Evolutionary conservation across 73 alveolate genomes (phyloP).

Genomic region (Paramecium primaurelia): DNA sequence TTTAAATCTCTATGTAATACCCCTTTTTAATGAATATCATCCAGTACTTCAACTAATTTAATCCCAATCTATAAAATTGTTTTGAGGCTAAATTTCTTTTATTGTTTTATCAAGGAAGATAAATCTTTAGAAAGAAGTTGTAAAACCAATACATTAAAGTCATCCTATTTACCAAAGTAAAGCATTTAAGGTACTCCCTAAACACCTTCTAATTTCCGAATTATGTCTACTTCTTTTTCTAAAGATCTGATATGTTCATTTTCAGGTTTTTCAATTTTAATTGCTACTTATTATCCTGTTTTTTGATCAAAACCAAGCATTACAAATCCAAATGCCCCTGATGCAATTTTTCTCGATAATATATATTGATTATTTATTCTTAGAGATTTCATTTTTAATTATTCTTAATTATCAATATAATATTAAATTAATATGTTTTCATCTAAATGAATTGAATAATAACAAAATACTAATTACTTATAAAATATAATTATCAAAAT

Average conservation of each 20-base stretch:
- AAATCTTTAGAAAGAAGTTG: conserved; percentile 44
- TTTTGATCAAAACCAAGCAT: conserved; percentile 34
- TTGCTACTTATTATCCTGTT: conserved; percentile 40
- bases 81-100: conserved; percentile 48
- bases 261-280: conserved; percentile 49
- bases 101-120: conserved; percentile 23
- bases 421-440: conserved; percentile 69
- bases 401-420: not conserved
- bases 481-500: not conserved
- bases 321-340: conserved; percentile 21
- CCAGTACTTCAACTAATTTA: not conserved
- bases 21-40: not conserved
- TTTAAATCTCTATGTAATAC: not conserved
- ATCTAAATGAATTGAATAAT: not conserved
- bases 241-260: conserved; percentile 1
- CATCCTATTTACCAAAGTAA: conserved; percentile 43
- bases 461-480: not conserved
- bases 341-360: not conserved
- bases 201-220: conserved; percentile 14
- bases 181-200: conserved; percentile 35
- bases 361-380: not conserved
- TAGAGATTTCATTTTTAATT: not conserved
- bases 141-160: conserved; percentile 35
- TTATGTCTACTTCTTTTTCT: conserved; percentile 43
- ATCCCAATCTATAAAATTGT: conserved; percentile 29